Base-by-base conservation (phyloP, 805 yeast genomes). In the Teunomyces tritomae region DNA sequence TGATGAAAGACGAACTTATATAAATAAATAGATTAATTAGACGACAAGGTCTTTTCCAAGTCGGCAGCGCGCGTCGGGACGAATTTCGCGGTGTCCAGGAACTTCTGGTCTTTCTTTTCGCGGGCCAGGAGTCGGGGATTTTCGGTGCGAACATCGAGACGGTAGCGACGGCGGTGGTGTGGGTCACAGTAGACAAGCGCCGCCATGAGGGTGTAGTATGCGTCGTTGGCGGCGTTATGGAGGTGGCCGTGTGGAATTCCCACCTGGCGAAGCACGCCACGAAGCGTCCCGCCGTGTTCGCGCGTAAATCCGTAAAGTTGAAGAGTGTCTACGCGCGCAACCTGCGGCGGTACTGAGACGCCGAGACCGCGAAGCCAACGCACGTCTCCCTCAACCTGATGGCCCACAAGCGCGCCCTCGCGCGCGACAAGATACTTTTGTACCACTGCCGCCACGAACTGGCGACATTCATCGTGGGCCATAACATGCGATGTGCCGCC, bases 151-250 rank as follows among this genome's bases (percentile, higher is more conserved):
- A 32, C 36, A 45, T 61, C 65, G 28, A 62, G 45, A 6, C 47
- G 45, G 34, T 48, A 45, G 5, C 45, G 43, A n/a, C 27, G 39
- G 4, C 66, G 45, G 4, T 48, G 51, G 11, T 45, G 50, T 3
- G 67, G 67, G 42, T 62, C 67, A 29, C 61, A 55, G 34, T 51
- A 55, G 13, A 54, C 52, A 48, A 62, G 39, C 10, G 62, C 64
- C 17, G 64, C 67, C 24, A 60, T 46, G 10, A 62, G 45, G 11
- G 67, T 61, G 45, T 57, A 62, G 50, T 62, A 62, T 9, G 67
- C 64, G 43, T 62, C 67, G 49, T 62, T 62, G 42, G 61, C 65
- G 1, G 67, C 67, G 42, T 62, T 62, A 44, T 62, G 67, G 32
- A 62, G 57, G 26, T 54, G 47, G n/a, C 58, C 59, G 28, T 61